Evolutionary conservation across 192 early-diverging fungal genomes (phyloP).

Genomic region (Coemansia sp.): DNA sequence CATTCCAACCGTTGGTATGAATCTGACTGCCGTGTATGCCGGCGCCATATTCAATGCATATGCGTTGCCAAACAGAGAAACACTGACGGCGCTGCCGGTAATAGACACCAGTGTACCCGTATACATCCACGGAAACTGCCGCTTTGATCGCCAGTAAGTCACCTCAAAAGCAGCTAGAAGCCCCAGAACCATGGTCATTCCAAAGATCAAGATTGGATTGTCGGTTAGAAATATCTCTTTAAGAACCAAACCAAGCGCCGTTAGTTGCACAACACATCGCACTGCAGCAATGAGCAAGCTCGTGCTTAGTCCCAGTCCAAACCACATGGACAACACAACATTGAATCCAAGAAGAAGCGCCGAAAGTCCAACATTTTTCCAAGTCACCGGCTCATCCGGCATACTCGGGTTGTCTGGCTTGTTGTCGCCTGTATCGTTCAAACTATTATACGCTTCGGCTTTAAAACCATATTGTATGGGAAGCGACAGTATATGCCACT

Average conservation of each 20-base stretch:
- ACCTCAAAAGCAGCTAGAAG: constrained; percentile 66
- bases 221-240: constrained; percentile 64
- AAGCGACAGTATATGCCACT: constrained; percentile 28
- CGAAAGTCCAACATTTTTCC: constrained; percentile 61
- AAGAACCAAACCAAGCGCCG: constrained; percentile 67
- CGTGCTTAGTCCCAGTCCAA: constrained; percentile 66
- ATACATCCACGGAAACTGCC: constrained; percentile 72
- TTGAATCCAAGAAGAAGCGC: constrained; percentile 61
- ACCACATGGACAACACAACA: constrained; percentile 57
- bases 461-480: not conserved
- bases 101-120: constrained; percentile 54
- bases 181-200: constrained; percentile 61
- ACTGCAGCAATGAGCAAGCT: constrained; percentile 66
- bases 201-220: constrained; percentile 58
- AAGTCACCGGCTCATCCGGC: constrained; percentile 39
- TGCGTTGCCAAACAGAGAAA: constrained; percentile 29
- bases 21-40: constrained; percentile 68
- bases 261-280: constrained; percentile 75
- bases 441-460: not conserved
- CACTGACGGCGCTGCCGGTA: constrained; percentile 12
- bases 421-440: not conserved
- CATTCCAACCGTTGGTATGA: constrained; percentile 86
- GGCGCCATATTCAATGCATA: constrained; percentile 69
- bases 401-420: constrained; percentile 28
- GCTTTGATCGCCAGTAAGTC: constrained; percentile 67